These are phyloP conservation scores for Mariannaea elegans DNA, from an alignment of 2,329 filamentous ascomycete genomes.

Conservation along the genomic window DNA sequence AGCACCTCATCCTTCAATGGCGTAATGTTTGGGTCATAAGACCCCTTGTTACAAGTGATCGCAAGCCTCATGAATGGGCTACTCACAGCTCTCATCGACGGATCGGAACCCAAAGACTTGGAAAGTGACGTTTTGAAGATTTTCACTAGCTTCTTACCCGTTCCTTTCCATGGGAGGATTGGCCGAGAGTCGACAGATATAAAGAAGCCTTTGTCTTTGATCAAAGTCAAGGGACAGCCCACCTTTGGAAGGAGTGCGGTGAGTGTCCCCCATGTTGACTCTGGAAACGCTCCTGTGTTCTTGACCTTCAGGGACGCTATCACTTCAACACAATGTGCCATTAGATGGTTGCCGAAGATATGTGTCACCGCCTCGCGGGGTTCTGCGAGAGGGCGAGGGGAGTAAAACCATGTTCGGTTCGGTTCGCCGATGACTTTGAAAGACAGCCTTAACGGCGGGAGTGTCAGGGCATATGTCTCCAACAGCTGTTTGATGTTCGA, in stretches of 20 bases:
- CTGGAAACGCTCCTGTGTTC: background rate
- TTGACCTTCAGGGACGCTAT: constrained; percentile 38
- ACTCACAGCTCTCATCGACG: constrained; percentile 45
- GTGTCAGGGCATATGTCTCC: constrained; percentile 71
- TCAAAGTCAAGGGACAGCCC: constrained; percentile 52
- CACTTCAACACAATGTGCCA: constrained; percentile 61
- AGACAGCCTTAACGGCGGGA: constrained; percentile 68
- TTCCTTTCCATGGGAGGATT: constrained; percentile 62
- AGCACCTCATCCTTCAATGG: constrained; percentile 77
- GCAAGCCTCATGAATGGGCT: constrained; percentile 71
- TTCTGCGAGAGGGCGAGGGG: constrained; percentile 59
- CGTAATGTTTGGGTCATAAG: constrained; percentile 78
- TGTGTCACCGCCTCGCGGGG: constrained; percentile 69
- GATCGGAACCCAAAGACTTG: constrained; percentile 35
- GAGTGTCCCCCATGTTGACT: constrained; percentile 13
- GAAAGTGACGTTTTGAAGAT: constrained; percentile 62
- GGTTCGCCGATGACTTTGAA: constrained; percentile 67
- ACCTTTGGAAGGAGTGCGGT: constrained; percentile 64
- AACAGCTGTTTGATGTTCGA: constrained; percentile 67
- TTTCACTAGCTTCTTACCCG: constrained; percentile 65
- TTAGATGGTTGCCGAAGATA: constrained; percentile 66
- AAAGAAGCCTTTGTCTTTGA: constrained; percentile 62
- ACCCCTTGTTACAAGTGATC: constrained; percentile 67
- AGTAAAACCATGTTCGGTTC: constrained; percentile 66
- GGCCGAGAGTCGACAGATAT: constrained; percentile 76